These are phyloP conservation scores for Debaryomyces nepalensis DNA, from an alignment of 1,139 yeast species.

Conservation along the genomic window DNA sequence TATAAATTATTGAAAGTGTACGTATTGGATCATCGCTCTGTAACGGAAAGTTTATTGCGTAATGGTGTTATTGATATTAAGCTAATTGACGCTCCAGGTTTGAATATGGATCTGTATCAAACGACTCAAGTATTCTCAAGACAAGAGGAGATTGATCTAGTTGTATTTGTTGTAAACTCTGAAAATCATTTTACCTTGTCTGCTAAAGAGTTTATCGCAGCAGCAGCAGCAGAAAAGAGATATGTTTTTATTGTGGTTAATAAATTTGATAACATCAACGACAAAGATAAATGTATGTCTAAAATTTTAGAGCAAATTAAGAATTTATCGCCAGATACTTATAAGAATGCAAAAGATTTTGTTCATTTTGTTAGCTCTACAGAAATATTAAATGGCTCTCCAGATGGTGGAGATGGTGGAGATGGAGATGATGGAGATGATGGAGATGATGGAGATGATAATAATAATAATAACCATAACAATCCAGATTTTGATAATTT, in stretches of 20 bases:
- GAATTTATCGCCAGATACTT: constrained; percentile 85
- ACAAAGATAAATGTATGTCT: constrained; percentile 76
- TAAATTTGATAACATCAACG: constrained; percentile 81
- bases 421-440: constrained; percentile 33
- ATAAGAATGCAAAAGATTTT: constrained; percentile 83
- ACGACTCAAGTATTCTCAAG: constrained; percentile 95
- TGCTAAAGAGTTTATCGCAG: constrained; percentile 89
- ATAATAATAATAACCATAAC: constrained; percentile 20
- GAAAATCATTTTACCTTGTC: constrained; percentile 94
- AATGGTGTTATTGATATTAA: constrained; percentile 94
- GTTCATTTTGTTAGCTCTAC: constrained; percentile 90
- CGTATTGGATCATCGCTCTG: constrained; percentile 73
- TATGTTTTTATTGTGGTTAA: constrained; percentile 93
- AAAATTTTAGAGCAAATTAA: constrained; percentile 88
- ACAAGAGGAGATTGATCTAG: constrained; percentile 96
- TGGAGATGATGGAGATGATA: constrained; percentile 42
- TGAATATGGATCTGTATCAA: constrained; percentile 90
- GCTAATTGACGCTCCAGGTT: constrained; percentile 95
- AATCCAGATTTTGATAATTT: constrained; percentile 79
- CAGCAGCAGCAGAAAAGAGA: constrained; percentile 91
- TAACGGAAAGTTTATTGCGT: constrained; percentile 71
- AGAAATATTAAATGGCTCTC: constrained; percentile 37
- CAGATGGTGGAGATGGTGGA: constrained; percentile 34
- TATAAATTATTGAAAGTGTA: constrained; percentile 80
- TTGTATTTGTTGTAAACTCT: constrained; percentile 94